Base-by-base conservation (phyloP, 225 moss, liverwort and hornwort species). In the Takakia lepidozioides region DNA sequence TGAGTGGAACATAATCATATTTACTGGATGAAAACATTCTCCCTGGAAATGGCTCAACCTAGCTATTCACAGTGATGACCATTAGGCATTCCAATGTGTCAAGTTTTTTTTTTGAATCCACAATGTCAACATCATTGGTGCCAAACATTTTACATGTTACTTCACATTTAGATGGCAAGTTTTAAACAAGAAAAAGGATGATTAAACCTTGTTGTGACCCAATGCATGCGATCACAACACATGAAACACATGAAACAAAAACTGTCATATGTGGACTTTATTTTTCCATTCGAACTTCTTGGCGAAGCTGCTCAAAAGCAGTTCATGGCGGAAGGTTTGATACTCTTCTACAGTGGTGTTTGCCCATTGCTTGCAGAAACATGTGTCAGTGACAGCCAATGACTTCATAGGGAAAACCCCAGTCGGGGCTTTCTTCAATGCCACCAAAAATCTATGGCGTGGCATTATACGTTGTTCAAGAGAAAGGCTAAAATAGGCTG, bases 401-500 rank as follows among this genome's bases (percentile, higher is more conserved):
- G 75, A 75, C 44, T 78, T 71, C 82, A 82, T 86, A 7, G 82
- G 82, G 53, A 86, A 86, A 11, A 82, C 70, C 6, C 82, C 78
- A 32, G 49, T 59, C 2, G 75, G 82, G 26, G 59, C 22, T 65
- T 62, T 58, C 10, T 70, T 48, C 19, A 82, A 10, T 29, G 64
- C 17, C 18, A 53, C 23, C 18, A 79, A 59, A 48, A 58, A 86
- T 39, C 49, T 58, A 46, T 86, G 82, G 19, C 82, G 68, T 22
- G 86, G 78, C 56, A 78, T 78, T 29, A 86, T 86, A 13, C 82
- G 69, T 36, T 86, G 78, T 16, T 86, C 78, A 38, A 86, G 60
- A n/a, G 86, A 86, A 13, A 86, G 75, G 49, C 82, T 78, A 48
- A 86, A 86, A 49, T 86, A 82, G 37, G 86, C 86, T 42, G 82